Conservation (phyloP, 1,284 basidiomycete species). For the Boletus austroedulis region DNA sequence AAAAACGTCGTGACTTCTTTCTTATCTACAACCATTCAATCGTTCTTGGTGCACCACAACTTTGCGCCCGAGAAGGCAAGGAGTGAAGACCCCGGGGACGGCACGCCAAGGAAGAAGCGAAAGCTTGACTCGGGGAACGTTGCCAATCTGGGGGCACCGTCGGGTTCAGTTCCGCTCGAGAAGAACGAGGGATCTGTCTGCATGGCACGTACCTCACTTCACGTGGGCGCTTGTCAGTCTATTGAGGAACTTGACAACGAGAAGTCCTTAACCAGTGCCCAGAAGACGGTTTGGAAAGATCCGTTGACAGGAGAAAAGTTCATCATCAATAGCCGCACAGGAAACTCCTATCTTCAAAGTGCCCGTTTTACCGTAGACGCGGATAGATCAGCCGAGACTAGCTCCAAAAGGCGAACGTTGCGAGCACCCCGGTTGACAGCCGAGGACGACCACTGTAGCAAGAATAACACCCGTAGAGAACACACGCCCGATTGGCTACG, state of each 20-base stretch:
- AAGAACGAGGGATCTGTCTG: constrained; percentile 14
- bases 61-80: constrained; percentile 42
- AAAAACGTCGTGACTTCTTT: constrained; percentile 50
- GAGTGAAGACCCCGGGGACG: constrained; percentile 17
- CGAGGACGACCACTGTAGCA: constrained; percentile 1
- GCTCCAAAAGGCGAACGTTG: constrained; percentile 17
- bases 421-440: constrained; percentile 5
- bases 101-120: constrained; percentile 42
- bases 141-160: constrained; percentile 15
- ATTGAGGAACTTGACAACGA: constrained; percentile 15
- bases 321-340: constrained; percentile 64
- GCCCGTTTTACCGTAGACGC: constrained; percentile 19
- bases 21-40: constrained; percentile 56
- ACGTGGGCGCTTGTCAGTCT: constrained; percentile 2
- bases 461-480: constrained; percentile 5
- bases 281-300: constrained; percentile 55
- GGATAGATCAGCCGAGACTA: constrained; percentile 10
- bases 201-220: constrained; percentile 21
- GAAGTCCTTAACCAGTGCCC: constrained; percentile 28
- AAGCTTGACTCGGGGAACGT: constrained; percentile 24
- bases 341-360: constrained; percentile 49
- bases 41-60: constrained; percentile 65
- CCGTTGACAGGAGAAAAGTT: constrained; percentile 63
- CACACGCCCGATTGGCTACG: constrained; percentile 52
- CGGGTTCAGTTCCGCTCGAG: constrained; percentile 12